These are phyloP conservation scores for Saccharomycopsis sp. DNA, from an alignment of 805 yeast species.

Conservation along the genomic window DNA sequence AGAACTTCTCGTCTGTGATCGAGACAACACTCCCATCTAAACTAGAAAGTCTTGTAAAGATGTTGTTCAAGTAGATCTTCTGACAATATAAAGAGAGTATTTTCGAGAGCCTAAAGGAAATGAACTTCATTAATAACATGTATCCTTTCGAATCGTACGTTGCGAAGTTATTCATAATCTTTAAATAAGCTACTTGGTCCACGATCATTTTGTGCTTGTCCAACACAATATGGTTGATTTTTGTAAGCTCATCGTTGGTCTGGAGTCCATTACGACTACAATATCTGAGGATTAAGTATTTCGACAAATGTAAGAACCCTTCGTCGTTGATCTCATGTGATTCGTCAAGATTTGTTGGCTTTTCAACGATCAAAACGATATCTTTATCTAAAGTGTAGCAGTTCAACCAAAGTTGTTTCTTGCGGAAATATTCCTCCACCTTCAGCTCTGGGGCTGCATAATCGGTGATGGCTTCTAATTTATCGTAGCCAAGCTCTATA, in stretches of 20 bases:
- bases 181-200: conserved; percentile 4
- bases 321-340: conserved; percentile 1
- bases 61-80: conserved; percentile 2
- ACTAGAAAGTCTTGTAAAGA: background rate
- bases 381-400: background rate
- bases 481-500: background rate
- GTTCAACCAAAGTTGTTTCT: background rate
- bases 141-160: conserved; percentile 6
- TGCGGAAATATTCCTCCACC: background rate
- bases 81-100: background rate
- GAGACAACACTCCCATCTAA: background rate
- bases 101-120: conserved; percentile 2
- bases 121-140: conserved; percentile 9
- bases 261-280: background rate
- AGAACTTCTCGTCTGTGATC: conserved; percentile 2
- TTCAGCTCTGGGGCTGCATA: background rate
- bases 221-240: background rate
- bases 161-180: conserved; percentile 12
- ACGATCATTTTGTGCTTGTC: background rate
- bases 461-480: background rate
- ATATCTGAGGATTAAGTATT: conserved; percentile 3
- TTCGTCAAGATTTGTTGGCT: background rate
- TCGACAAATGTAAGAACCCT: conserved; percentile 9
- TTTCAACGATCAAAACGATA: background rate
- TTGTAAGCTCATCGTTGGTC: conserved; percentile 2